Evolutionary conservation across 768 basidiomycete genomes (phyloP).

Genomic region (Tricholoma sp.): DNA sequence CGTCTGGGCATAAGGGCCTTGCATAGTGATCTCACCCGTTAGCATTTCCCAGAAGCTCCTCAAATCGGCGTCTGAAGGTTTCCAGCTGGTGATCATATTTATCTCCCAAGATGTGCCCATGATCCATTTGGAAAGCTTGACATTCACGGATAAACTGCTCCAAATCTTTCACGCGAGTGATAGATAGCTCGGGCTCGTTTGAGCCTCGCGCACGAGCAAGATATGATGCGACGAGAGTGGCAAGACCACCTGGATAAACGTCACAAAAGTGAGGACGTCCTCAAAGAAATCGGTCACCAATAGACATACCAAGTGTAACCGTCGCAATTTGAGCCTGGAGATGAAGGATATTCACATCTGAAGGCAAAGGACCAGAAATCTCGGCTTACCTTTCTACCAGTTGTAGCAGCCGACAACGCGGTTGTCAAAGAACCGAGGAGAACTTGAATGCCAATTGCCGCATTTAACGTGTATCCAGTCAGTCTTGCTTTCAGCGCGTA

Average conservation of each 20-base stretch:
- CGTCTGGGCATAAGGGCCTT: neutral
- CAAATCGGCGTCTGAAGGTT: conserved; percentile 35
- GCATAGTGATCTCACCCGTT: conserved; percentile 23
- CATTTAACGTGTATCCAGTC: conserved; percentile 33
- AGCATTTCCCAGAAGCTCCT: conserved; percentile 42
- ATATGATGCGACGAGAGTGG: conserved; percentile 68
- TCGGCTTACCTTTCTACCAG: conserved; percentile 33
- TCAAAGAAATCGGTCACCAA: neutral
- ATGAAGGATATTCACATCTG: neutral
- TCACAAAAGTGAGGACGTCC: neutral
- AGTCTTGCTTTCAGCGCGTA: conserved; percentile 41
- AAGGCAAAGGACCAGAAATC: neutral
- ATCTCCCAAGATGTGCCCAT: conserved; percentile 36
- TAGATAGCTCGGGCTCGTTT: conserved; percentile 64
- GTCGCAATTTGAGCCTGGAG: conserved; percentile 32
- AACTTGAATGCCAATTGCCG: conserved; percentile 60
- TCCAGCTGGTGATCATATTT: conserved; percentile 33
- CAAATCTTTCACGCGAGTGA: conserved; percentile 50
- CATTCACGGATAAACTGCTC: conserved; percentile 64
- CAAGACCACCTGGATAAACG: conserved; percentile 44
- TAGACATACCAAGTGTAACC: conserved; percentile 30
- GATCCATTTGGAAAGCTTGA: conserved; percentile 52
- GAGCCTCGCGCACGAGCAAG: conserved; percentile 66
- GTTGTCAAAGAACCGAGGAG: conserved; percentile 64
- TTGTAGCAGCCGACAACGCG: conserved; percentile 47